A percentile compares a stretch with the other conserved stretches of the same genome.
phyloP scores from a whole-genome alignment of 495 filamentous ascomycete species.

The Pseudomonodictys pantanalensis region DNA sequence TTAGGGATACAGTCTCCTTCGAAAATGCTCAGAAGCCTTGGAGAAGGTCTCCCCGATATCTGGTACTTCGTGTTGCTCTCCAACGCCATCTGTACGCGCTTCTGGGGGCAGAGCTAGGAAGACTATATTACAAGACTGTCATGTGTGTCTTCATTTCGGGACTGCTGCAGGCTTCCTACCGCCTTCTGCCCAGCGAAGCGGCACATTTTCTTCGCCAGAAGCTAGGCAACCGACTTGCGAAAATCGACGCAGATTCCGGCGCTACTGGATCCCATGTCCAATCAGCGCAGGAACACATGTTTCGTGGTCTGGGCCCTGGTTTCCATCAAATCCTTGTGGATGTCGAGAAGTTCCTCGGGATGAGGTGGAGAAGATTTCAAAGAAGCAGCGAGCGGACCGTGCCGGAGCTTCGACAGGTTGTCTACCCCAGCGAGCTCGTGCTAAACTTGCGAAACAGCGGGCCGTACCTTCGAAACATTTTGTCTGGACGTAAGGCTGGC shows the following conservation, averaged over 20 bases:
- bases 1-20: constrained; percentile 55
- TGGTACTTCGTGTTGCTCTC: constrained; percentile 56
- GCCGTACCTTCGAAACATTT: constrained; percentile 39
- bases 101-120: constrained; percentile 49
- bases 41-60: constrained; percentile 57
- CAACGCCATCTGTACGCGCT: constrained; percentile 48
- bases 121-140: constrained; percentile 58
- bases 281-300: constrained; percentile 11
- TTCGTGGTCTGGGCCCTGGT: not conserved
- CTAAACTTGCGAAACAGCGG: constrained; percentile 51
- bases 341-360: constrained; percentile 2
- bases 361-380: constrained; percentile 1
- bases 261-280: not conserved
- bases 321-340: not conserved
- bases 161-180: constrained; percentile 44
- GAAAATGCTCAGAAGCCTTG: constrained; percentile 51
- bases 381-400: not conserved
- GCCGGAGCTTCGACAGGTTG: no score
- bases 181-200: constrained; percentile 35
- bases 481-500: no score
- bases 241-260: constrained; percentile 50
- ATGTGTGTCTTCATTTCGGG: constrained; percentile 47
- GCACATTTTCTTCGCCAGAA: constrained; percentile 50
- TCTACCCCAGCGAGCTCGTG: constrained; percentile 29
- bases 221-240: constrained; percentile 59